Evolutionary conservation across 345 rosid genomes (phyloP).

Genomic region (Conringia planisiliqua): DNA sequence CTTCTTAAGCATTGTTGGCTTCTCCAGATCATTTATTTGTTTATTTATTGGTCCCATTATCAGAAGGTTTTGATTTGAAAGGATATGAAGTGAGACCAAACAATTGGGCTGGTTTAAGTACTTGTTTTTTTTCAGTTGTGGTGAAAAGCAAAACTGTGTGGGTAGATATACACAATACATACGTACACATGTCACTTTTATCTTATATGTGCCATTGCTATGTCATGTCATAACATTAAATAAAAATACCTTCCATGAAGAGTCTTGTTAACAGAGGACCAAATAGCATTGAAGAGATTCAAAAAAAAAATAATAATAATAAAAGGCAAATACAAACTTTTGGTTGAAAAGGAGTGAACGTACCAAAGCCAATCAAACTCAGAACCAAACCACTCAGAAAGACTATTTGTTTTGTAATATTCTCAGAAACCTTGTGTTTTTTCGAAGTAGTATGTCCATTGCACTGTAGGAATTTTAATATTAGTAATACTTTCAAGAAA

Average conservation of each 20-base stretch:
- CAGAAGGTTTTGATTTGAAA: slow-evolving; percentile 23
- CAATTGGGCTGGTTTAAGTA: slow-evolving; percentile 23
- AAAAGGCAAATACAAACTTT: neutral
- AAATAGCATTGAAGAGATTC: slow-evolving; percentile 22
- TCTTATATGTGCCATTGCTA: slow-evolving; percentile 25
- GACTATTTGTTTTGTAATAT: neutral
- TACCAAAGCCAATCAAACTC: neutral
- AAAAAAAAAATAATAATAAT: neutral
- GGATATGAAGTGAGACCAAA: slow-evolving; percentile 27
- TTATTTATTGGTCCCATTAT: neutral
- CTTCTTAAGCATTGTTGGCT: neutral
- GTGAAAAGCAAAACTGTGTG: slow-evolving; percentile 23
- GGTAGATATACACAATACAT: slow-evolving; percentile 15
- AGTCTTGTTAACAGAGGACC: slow-evolving; percentile 31
- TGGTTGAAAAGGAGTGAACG: slow-evolving; percentile 13
- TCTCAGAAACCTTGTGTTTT: neutral
- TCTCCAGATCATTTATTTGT: neutral
- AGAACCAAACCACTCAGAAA: slow-evolving; percentile 6
- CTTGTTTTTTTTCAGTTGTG: slow-evolving; percentile 21
- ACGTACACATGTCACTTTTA: slow-evolving; percentile 28
- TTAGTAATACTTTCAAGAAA: neutral
- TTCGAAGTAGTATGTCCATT: neutral
- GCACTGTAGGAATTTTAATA: neutral
- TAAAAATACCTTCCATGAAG: slow-evolving; percentile 32
- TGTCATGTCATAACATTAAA: slow-evolving; percentile 34